Evolutionary conservation across 306 rosid species (phyloP).

Genomic region (Hippophae rhamnoides): DNA sequence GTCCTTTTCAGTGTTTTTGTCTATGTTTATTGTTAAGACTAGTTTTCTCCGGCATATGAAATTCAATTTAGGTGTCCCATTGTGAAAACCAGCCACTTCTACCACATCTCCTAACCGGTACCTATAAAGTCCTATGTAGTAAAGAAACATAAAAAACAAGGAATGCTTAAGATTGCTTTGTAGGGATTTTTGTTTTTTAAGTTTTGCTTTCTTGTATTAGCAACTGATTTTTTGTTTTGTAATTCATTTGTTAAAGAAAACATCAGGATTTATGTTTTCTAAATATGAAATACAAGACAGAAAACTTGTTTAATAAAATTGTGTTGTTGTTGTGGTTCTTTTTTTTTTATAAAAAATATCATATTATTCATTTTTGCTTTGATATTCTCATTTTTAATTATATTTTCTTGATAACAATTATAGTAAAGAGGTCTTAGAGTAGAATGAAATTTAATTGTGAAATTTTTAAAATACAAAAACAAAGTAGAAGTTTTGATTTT

Average conservation of each 20-base stretch:
- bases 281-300: not conserved
- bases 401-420: no score
- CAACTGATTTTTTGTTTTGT: not conserved
- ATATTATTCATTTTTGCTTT: no score
- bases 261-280: no score
- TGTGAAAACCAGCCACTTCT: conserved; percentile 76
- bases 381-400: no score
- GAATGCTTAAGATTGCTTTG: not conserved
- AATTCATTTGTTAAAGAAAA: not conserved
- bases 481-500: no score
- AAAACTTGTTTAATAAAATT: no score
- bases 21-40: conserved; percentile 59
- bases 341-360: no score
- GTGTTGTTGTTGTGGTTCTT: no score
- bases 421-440: no score
- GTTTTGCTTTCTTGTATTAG: not conserved
- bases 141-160: not conserved
- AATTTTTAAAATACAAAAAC: no score
- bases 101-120: conserved; percentile 88
- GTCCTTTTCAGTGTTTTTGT: conserved; percentile 88
- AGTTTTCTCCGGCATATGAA: conserved; percentile 76
- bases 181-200: not conserved
- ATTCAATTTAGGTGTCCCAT: conserved; percentile 64
- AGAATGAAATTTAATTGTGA: no score
- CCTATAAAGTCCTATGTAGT: conserved; percentile 63